Evolutionary conservation across 2,329 filamentous ascomycete genomes (phyloP), one percentile per base, ranked within the genome.

Genomic region (Amesomyces nigricolor): DNA sequence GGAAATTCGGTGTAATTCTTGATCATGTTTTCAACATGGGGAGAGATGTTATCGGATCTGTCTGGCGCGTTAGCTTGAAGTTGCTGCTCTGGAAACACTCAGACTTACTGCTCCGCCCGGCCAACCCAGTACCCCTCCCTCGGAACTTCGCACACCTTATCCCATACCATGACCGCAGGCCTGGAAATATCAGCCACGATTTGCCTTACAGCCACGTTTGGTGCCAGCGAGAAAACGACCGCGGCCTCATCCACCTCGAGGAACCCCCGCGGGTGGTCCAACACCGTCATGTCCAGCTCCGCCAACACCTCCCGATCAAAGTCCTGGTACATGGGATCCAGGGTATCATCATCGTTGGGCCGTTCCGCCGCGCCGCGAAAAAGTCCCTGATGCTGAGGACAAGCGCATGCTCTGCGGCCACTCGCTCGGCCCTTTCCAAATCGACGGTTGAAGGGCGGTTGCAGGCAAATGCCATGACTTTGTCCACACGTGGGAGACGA

Each of bases 81-180:
- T 19, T 19, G 17, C 17, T 19, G 17, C 45, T 47, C n/a, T 26
- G 22, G n/a, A 47, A n/a, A 22, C 45, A 47, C 45, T 17, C 17
- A 35, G 29, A 46, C 44, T 46, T 16, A 46, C 44, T 46, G 29
- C 29, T 46, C 44, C 32, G 29, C 26, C 26, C 44, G 29, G 7
- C 44, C 44, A 35, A 47, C 45, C 45, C 9, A 47, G 29, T 7
- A 37, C 19, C 30, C 45, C 30, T 47, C 16, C 2, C 30, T 9
- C 37, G 45, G 30, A 47, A 37, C 35, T 22, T 47, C 30, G 22
- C 30, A 14, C 9, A 47, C 45, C 45, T 22, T 47, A 13, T 32
- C 17, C 48, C 39, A 51, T 22, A 51, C 32, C 48, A 51, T 51
- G 10, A 51, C n/a, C 39, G 48, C 48, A 6, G 48, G 48, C 48